A percentile compares a stretch with the other conserved stretches of the same genome.
Evolutionary conservation across 495 filamentous ascomycete genomes (phyloP).

Genomic region (Mytilinidion resinicola): DNA sequence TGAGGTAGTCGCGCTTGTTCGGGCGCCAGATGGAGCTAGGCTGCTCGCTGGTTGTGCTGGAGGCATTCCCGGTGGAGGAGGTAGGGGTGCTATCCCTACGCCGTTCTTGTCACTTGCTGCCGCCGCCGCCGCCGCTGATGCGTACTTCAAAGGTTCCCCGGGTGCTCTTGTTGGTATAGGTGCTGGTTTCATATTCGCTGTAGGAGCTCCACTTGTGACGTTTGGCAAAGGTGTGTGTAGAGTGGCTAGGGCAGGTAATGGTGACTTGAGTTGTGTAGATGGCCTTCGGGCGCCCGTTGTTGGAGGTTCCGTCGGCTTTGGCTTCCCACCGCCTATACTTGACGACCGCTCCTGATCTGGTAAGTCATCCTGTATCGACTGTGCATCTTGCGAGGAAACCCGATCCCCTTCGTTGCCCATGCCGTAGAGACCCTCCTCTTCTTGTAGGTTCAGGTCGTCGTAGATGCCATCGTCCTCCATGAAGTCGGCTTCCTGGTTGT

Average conservation of each 20-base stretch:
- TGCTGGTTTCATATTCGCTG: conserved; percentile 78
- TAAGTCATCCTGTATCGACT: conserved; percentile 82
- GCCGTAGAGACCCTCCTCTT: conserved; percentile 79
- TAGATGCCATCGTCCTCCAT: conserved; percentile 91
- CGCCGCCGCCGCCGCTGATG: conserved; percentile 89
- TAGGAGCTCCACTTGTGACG: conserved; percentile 50
- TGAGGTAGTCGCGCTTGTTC: conserved; percentile 38
- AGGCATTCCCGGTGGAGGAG: conserved; percentile 68
- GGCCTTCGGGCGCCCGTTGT: conserved; percentile 52
- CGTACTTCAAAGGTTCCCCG: conserved; percentile 90
- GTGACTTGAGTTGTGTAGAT: conserved; percentile 88
- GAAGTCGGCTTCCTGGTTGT: conserved; percentile 80
- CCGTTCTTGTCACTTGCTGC: conserved; percentile 83
- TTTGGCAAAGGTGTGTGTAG: conserved; percentile 63
- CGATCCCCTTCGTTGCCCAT: conserved; percentile 76
- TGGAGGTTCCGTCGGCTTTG: conserved; percentile 45
- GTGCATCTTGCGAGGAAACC: conserved; percentile 89
- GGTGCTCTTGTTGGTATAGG: conserved; percentile 75
- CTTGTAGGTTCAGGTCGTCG: conserved; percentile 85
- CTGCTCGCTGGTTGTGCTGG: conserved; percentile 23
- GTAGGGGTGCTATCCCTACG: conserved; percentile 86
- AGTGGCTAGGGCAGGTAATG: conserved; percentile 82
- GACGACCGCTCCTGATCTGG: conserved; percentile 52
- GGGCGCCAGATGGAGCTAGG: conserved; percentile 24
- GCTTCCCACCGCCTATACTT: conserved; percentile 44